Base-by-base conservation (phyloP, 2,329 filamentous ascomycete genomes). In the Exophiala xenobiotica region DNA sequence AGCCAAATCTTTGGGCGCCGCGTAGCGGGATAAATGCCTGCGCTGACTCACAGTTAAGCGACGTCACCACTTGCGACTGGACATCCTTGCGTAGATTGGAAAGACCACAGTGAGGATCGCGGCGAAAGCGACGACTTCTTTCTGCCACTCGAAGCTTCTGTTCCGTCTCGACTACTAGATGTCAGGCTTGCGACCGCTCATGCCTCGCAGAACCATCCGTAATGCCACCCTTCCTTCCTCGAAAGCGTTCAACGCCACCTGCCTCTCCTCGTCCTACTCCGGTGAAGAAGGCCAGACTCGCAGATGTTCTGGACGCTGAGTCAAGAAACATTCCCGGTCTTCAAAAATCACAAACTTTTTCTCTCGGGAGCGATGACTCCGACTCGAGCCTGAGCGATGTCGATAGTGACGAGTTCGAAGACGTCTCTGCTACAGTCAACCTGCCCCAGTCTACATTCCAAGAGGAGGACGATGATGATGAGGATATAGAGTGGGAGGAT, bases 401-500 rank as follows among this genome's bases (percentile, higher is more conserved):
- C 20, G 61, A 63, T 2, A 81, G 83, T 46, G 71, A 71, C 24
- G 80, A 83, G 38, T 83, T 85, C 51, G 76, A 79, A 56, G 74
- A 80, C 61, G 69, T 78, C 1, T 70, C 72, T 0, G 48, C 63
- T 57, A 59, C 54, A 20, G 18, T 51, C 18, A 57, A 57, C 29
- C 53, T 54, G 23, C 31, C 33, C 16, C 16, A 18, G 11, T 51
- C 59, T 38, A 18, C 74, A 78, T 62, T 65, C 71, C 51, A 68
- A 65, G 45, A 78, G 77, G 81, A 84, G 29, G 80, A 84, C 43
- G 77, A 86, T 3, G 79, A 81, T 53, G 85, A 84, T 33, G 83
- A 85, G 56, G 79, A 81, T 57, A 75, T 80, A 62, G 77, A 80
- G 46, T 82, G 78, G 78, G 80, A 83, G 63, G 77, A 82, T 63